Conservation (phyloP, 805 yeast genomes). For the Candida quercuum region DNA sequence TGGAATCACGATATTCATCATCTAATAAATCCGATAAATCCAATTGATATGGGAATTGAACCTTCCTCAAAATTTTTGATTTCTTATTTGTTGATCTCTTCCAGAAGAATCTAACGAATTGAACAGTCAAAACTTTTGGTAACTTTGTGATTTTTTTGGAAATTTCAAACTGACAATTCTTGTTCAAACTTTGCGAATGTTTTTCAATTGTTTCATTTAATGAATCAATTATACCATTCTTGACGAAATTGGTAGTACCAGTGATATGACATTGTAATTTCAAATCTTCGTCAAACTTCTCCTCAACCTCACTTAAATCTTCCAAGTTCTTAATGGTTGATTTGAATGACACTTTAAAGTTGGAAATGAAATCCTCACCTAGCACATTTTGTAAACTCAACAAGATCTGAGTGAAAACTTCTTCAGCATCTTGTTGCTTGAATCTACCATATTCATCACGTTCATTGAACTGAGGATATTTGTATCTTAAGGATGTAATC, state of each 20-base stretch:
- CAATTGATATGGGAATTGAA: conserved; percentile 88
- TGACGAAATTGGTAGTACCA: conserved; percentile 77
- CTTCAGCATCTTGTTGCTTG: conserved; percentile 99
- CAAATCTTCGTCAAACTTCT: conserved; percentile 50
- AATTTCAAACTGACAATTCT: conserved; percentile 68
- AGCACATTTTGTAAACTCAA: conserved; percentile 42
- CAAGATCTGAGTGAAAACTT: conserved; percentile 79
- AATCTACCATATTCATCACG: conserved; percentile 62
- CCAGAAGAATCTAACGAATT: conserved; percentile 95
- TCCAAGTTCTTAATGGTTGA: conserved; percentile 58
- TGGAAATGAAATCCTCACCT: conserved; percentile 44
- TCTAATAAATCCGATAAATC: conserved; percentile 85
- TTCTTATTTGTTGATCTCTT: conserved; percentile 85
- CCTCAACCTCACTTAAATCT: conserved; percentile 42
- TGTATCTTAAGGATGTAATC: conserved; percentile 56
- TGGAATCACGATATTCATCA: conserved; percentile 61
- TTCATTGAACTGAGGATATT: conserved; percentile 88
- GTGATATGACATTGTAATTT: conserved; percentile 89
- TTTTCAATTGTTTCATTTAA: conserved; percentile 76
- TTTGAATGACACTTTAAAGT: conserved; percentile 62
- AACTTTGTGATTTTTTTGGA: conserved; percentile 57
- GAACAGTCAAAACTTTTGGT: conserved; percentile 85
- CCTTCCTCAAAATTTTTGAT: conserved; percentile 90
- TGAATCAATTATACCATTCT: conserved; percentile 76
- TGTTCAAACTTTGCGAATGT: conserved; percentile 60